phyloP scores from a whole-genome alignment of 106 monocot species.

The Apostasia shenzhenica region DNA sequence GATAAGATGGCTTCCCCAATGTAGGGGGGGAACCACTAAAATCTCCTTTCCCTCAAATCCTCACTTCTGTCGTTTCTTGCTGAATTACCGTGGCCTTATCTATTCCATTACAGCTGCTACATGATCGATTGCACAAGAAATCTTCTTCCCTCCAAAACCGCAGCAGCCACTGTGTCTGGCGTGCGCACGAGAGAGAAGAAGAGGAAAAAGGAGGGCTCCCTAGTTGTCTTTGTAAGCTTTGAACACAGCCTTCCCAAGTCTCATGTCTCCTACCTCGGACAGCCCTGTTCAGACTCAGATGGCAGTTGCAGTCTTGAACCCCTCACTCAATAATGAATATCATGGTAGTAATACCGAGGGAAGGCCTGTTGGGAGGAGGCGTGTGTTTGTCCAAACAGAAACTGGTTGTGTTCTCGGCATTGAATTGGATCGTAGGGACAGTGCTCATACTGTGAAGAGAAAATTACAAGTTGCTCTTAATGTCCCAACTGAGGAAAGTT shows the following conservation, averaged over 20 bases:
- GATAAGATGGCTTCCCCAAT: conserved; percentile 18
- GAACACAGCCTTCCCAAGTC: background rate
- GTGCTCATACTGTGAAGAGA: conserved; percentile 51
- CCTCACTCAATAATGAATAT: conserved; percentile 14
- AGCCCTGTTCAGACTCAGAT: conserved; percentile 71
- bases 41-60: background rate
- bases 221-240: background rate
- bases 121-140: conserved; percentile 25
- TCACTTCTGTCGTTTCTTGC: background rate
- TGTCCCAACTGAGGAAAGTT: conserved; percentile 70
- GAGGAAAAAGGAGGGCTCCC: conserved; percentile 21
- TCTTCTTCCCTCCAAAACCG: conserved; percentile 20
- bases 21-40: background rate
- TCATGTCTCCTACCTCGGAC: conserved; percentile 50
- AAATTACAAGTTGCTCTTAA: conserved; percentile 54
- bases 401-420: conserved; percentile 47
- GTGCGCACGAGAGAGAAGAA: conserved; percentile 43
- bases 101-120: background rate
- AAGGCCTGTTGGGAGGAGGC: conserved; percentile 27
- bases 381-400: conserved; percentile 71
- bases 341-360: conserved; percentile 22
- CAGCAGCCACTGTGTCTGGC: conserved; percentile 31
- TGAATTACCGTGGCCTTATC: background rate
- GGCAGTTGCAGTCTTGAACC: conserved; percentile 36
- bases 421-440: conserved; percentile 49